phyloP scores from a whole-genome alignment of 495 filamentous ascomycete species.

The Oleoguttula mirabilis region DNA sequence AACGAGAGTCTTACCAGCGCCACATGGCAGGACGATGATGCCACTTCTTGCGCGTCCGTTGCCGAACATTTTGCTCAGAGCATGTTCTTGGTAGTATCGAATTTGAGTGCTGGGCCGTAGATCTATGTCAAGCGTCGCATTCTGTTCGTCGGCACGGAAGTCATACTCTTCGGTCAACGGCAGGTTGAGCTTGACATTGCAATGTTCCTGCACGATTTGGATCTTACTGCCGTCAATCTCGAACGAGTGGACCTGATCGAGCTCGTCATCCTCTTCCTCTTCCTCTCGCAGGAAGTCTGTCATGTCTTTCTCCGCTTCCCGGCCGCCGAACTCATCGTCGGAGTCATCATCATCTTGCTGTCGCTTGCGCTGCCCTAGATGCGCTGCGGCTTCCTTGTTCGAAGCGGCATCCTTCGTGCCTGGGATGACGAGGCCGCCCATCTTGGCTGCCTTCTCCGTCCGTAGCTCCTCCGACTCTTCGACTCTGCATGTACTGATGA shows the following conservation, averaged over 20 bases:
- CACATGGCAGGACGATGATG: slow-evolving; percentile 94
- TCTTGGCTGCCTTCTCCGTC: slow-evolving; percentile 68
- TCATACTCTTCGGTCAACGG: slow-evolving; percentile 96
- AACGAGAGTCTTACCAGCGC: slow-evolving; percentile 92
- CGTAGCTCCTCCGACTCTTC: slow-evolving; percentile 60
- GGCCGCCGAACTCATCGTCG: slow-evolving; percentile 32
- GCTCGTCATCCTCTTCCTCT: slow-evolving; percentile 79
- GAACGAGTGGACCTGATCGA: slow-evolving; percentile 86
- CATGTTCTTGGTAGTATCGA: slow-evolving; percentile 90
- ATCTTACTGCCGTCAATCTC: slow-evolving; percentile 69
- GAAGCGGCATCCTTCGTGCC: slow-evolving; percentile 89
- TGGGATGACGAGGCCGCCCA: slow-evolving; percentile 84
- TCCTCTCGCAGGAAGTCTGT: slow-evolving; percentile 47
- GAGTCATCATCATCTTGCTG: slow-evolving; percentile 33
- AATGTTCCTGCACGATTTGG: slow-evolving; percentile 79
- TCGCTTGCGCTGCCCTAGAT: slow-evolving; percentile 33
- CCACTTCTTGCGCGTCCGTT: slow-evolving; percentile 94
- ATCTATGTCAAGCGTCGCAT: slow-evolving; percentile 85
- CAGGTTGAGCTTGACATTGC: slow-evolving; percentile 62
- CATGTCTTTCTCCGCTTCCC: slow-evolving; percentile 29
- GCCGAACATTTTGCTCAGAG: slow-evolving; percentile 96
- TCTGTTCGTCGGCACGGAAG: slow-evolving; percentile 84
- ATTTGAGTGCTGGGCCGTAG: slow-evolving; percentile 73
- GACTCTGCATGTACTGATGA: slow-evolving; percentile 52
- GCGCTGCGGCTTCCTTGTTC: slow-evolving; percentile 47